Evolutionary conservation across 805 yeast genomes (phyloP), one percentile per base, ranked within the genome.

Genomic region (Zygoascus biomembranicola): DNA sequence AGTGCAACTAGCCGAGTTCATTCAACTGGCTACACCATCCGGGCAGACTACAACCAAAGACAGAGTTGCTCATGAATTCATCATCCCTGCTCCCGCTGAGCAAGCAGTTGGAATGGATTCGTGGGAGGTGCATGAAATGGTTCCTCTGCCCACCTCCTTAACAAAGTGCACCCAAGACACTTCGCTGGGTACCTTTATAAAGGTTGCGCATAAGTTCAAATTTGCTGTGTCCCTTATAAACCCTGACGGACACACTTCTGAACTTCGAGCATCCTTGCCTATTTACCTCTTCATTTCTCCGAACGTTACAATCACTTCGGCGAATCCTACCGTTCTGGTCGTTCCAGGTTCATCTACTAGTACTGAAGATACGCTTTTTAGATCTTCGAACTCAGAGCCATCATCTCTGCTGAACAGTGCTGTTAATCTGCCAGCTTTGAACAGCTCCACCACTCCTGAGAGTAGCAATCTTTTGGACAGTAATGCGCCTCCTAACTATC

Each of bases 181-280:
- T 64, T 85, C 82, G 55, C 74, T 94, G 41, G 71, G 77, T 32
- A 76, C 77, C 28, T 79, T 82, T 63, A 76, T 89, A 55, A 88
- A 88, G 66, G 90, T 94, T 13, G 80, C 95, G 53, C 99, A 94
- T 71, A 90, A 90, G 69, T 70, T 94, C 53, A 85, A 88, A 63
- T 87, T 90, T 65, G 82, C 80, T 9, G 80, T 94, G 54, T 85
- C 88, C 1, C 74, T 94, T 58, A 69, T 81, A 43, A 92, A 94
- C 65, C 85, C 95, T 0, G 97, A 90, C 67, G 96, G 96, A 2
- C 98, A 92, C 65, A 82, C 85, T 2, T 88, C 97, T 0, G 97
- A 90, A 67, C 73, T 92, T 50, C 75, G 98, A 32, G 97, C 97
- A 0, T 85, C 97, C 0, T 73, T 92, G 57, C 98, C 98, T 0